Evolutionary conservation across 176 grass and related monocot genomes (phyloP).

Genomic region (Rhipidocladum racemiflorum): DNA sequence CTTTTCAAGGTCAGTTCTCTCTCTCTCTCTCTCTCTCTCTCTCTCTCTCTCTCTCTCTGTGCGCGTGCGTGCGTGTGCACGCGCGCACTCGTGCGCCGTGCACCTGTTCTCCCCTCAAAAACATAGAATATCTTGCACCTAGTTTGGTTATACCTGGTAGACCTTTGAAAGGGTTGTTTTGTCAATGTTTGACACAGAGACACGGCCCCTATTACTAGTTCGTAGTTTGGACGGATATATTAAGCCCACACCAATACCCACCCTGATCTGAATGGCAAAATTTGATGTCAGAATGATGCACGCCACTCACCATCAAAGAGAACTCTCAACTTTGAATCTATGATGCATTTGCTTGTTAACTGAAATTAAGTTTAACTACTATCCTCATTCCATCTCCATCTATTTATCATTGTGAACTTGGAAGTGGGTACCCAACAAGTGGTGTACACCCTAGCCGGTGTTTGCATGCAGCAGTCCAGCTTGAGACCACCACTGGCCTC

Average conservation of each 20-base stretch:
- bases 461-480: neutral
- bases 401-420: constrained; percentile 3
- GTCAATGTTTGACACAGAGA: neutral
- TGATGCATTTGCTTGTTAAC: neutral
- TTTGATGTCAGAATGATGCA: neutral
- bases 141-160: neutral
- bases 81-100: too few species aligned
- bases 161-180: neutral
- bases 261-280: neutral
- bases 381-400: neutral
- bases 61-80: neutral
- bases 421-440: neutral
- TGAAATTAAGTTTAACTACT: neutral
- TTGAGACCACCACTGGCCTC: neutral
- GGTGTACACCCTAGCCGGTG: neutral
- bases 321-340: neutral
- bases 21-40: neutral
- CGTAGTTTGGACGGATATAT: constrained; percentile 17
- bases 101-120: neutral
- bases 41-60: neutral
- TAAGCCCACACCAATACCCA: neutral
- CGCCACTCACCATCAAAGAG: neutral
- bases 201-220: neutral
- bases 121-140: neutral
- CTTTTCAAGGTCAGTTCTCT: constrained; percentile 78